Base-by-base conservation (phyloP, 257 asterid genomes). In the Penstemon davidsonii region DNA sequence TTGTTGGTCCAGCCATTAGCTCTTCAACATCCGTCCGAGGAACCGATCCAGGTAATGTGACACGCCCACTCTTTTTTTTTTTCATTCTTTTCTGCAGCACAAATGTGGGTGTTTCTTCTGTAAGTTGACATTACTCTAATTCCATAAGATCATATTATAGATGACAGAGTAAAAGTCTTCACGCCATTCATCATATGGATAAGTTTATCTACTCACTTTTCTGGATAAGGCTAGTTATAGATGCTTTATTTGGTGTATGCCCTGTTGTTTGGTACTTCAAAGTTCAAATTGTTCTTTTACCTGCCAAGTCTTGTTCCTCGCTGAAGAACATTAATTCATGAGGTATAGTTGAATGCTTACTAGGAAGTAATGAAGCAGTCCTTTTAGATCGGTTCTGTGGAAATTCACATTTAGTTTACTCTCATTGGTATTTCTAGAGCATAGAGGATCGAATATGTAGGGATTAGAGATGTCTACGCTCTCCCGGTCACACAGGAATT, bases 1-100 rank as follows among this genome's bases (percentile, higher is more conserved):
- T 81, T 94, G 66, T 76, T 91, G 88, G 99, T 94, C 74, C 99
- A 94, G 85, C 99, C 99, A 72, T 77, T 94, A 76, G 96, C 99
- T 71, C 96, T 94, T 66, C 92, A 95, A 52, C 96, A 94, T 81
- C 94, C 98, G 33, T 89, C 96, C 41, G 99, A 94, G 86, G 99
- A 94, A 75, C 92, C 96, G 42, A 86, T 94, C 78, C 96, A 91
- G 46, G 99, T 94, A 91, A 78, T 77, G 60, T 62, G 62, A 60
- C 72, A 72, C 52, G 60, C 62, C 63, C 61, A 37, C 10, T 36
- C 1, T 25, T 25, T 25, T 25, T 0, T n/a, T 25, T 33, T 49
- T 40, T 15, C 71, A 6, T 19, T 60, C 6, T 10, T 6, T 36
- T 45, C 47, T 73, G 53, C 76, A 18, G 64, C 63, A 46, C 52